These are phyloP conservation scores for Fraxinus baroniana DNA, from an alignment of 305 asterid genomes.

Conservation along the genomic window DNA sequence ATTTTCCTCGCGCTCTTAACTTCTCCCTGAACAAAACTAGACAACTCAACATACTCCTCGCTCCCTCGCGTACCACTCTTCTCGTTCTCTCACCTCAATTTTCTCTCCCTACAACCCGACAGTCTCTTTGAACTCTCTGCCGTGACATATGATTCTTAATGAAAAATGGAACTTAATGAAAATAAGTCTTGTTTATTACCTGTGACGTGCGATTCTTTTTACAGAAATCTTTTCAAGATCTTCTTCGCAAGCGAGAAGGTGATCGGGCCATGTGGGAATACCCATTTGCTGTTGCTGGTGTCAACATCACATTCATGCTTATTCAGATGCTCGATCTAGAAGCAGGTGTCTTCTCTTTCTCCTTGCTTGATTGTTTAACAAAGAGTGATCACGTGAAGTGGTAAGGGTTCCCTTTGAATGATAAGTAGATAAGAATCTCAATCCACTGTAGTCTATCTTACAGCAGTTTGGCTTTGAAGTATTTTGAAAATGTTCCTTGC, in stretches of 20 bases:
- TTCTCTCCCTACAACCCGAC: neutral
- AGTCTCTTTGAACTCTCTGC: neutral
- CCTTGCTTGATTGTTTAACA: neutral
- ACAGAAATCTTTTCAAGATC: constrained; percentile 95
- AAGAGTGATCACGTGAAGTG: neutral
- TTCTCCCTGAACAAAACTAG: neutral
- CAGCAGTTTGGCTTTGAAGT: neutral
- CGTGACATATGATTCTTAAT: neutral
- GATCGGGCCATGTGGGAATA: constrained; percentile 96
- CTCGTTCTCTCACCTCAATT: neutral
- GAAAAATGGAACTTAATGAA: neutral
- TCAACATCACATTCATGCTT: constrained; percentile 97
- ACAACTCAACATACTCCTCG: neutral
- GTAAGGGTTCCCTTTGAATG: neutral
- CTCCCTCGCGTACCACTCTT: neutral
- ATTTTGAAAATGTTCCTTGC: neutral
- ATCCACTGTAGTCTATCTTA: neutral
- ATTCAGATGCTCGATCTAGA: constrained; percentile 99
- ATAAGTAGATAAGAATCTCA: neutral
- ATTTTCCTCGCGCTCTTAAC: neutral
- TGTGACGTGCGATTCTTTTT: constrained; percentile 14
- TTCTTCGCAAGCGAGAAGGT: constrained; percentile 94
- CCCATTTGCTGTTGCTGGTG: constrained; percentile 99
- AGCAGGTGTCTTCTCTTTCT: constrained; percentile 55
- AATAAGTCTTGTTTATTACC: neutral